Percentiles rank a stretch among this genome's conserved stretches.
Conservation (phyloP, 164 flowering plant species). For the Vitis rupestris region DNA sequence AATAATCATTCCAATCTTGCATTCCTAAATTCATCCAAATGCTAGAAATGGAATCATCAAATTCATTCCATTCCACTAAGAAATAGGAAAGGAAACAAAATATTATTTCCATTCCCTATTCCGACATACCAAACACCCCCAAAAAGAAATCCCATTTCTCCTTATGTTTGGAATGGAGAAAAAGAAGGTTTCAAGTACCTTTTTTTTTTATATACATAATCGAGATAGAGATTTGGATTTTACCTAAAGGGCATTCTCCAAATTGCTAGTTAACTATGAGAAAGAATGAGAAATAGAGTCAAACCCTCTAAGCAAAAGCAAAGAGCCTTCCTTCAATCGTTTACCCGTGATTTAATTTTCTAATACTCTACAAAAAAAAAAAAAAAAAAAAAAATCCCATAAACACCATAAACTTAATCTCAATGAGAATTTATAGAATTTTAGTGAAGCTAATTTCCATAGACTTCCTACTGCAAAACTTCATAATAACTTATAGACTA, state of each 20-base stretch:
- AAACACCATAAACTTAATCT: slow-evolving; percentile 1
- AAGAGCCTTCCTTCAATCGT: slow-evolving; percentile 60
- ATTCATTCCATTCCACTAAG: no score
- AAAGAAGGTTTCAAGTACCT: background rate
- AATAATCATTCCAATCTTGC: no score
- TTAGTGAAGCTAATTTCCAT: no score
- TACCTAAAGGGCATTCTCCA: slow-evolving; percentile 78
- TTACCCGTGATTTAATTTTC: slow-evolving; percentile 30
- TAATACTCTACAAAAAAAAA: slow-evolving; percentile 27
- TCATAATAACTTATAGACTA: no score
- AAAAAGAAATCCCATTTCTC: background rate
- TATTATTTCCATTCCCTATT: no score
- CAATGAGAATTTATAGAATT: background rate
- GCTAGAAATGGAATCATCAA: no score
- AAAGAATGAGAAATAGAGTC: slow-evolving; percentile 72
- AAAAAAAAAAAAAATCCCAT: background rate
- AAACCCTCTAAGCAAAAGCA: slow-evolving; percentile 85
- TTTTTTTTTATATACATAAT: no score
- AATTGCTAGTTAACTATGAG: slow-evolving; percentile 60
- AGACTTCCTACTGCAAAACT: no score
- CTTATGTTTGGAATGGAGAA: background rate
- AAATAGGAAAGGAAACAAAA: no score
- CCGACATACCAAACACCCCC: no score
- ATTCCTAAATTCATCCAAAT: no score
- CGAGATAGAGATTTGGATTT: background rate